Percentiles rank a stretch among this genome's conserved stretches.
These are phyloP conservation scores for Amylostereum areolatum DNA, from an alignment of 1,284 basidiomycete species.

Conservation along the genomic window DNA sequence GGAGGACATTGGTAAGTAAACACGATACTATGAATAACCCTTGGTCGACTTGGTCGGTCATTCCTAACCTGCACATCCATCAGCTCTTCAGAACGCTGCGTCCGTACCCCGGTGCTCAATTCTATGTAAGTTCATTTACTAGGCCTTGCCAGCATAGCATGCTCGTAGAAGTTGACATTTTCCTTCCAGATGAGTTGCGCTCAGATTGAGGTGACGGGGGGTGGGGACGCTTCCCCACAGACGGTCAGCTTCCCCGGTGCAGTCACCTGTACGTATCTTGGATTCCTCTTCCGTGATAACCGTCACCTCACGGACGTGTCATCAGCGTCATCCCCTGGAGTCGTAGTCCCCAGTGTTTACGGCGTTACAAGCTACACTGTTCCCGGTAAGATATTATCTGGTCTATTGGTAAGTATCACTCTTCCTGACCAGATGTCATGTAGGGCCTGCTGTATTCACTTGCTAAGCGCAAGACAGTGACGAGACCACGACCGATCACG, in stretches of 20 bases:
- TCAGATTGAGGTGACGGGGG: slow-evolving; percentile 31
- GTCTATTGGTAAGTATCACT: background rate
- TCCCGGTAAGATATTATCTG: slow-evolving; percentile 12
- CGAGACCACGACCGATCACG: background rate
- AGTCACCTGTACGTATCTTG: slow-evolving; percentile 8
- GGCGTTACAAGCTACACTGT: slow-evolving; percentile 14
- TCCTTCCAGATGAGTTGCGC: slow-evolving; percentile 29
- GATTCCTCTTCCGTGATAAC: slow-evolving; percentile 8
- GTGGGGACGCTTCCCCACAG: slow-evolving; percentile 25
- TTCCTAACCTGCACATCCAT: no score
- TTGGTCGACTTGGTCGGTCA: no score
- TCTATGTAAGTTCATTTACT: slow-evolving; percentile 1
- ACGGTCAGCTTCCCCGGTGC: slow-evolving; percentile 28
- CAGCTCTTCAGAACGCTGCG: slow-evolving; percentile 26
- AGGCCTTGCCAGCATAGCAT: background rate
- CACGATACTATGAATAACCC: no score
- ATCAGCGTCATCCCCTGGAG: slow-evolving; percentile 26
- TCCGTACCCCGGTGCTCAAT: slow-evolving; percentile 26
- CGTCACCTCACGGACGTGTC: slow-evolving; percentile 13
- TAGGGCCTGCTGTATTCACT: slow-evolving; percentile 17
- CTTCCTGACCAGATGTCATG: background rate
- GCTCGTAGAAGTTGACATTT: slow-evolving; percentile 3
- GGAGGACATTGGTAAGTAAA: slow-evolving; percentile 47
- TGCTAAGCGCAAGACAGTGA: slow-evolving; percentile 10
- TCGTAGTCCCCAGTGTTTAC: slow-evolving; percentile 22